phyloP scores from a whole-genome alignment of 2,329 filamentous ascomycete species.

The Neopestalotiopsis clavispora region DNA sequence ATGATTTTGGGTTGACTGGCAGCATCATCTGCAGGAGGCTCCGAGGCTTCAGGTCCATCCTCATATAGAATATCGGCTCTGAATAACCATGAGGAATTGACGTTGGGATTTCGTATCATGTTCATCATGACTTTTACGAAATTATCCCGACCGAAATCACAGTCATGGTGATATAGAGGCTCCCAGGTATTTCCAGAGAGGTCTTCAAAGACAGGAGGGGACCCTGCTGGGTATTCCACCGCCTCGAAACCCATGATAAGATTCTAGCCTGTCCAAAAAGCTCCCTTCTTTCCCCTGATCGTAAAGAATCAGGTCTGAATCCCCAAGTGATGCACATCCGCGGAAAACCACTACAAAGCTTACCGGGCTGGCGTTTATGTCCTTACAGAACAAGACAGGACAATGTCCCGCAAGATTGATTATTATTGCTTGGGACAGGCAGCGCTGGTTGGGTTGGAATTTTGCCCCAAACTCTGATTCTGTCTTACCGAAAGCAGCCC shows the following conservation, averaged over 20 bases:
- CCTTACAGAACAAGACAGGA: not conserved
- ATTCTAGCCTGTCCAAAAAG: not conserved
- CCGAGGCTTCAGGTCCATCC: slow-evolving; percentile 40
- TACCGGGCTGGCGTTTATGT: not conserved
- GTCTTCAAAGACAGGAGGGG: slow-evolving; percentile 41
- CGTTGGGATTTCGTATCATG: slow-evolving; percentile 77
- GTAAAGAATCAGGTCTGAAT: slow-evolving; percentile 2
- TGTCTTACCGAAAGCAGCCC: not conserved
- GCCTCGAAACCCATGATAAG: slow-evolving; percentile 40
- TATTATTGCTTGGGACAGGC: not conserved
- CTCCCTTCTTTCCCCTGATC: not conserved
- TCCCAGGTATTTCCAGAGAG: slow-evolving; percentile 49
- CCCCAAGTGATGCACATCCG: not conserved
- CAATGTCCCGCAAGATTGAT: not conserved
- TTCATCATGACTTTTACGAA: slow-evolving; percentile 75
- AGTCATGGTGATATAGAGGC: slow-evolving; percentile 59
- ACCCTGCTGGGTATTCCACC: slow-evolving; percentile 37
- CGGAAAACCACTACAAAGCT: not conserved
- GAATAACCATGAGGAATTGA: slow-evolving; percentile 79
- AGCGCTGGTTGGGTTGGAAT: not conserved
- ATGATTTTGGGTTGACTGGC: slow-evolving; percentile 40
- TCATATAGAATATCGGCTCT: slow-evolving; percentile 76
- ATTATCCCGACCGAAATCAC: slow-evolving; percentile 65
- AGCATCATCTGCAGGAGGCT: slow-evolving; percentile 33
- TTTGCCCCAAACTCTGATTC: not conserved